Conservation (phyloP, 345 rosid species). For the Firmiana major region DNA sequence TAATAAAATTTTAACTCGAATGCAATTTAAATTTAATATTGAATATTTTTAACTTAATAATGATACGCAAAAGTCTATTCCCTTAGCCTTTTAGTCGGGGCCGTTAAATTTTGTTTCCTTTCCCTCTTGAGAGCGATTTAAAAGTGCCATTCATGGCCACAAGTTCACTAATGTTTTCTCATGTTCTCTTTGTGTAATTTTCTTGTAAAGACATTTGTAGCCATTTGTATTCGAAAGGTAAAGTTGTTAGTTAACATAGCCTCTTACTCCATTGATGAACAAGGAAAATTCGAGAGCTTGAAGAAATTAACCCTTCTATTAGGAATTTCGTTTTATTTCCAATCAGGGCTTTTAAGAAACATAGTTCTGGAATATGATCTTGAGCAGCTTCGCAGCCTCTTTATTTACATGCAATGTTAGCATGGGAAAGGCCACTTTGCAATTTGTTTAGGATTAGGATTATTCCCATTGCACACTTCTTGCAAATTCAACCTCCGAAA, state of each 20-base stretch:
- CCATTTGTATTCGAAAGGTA: not conserved
- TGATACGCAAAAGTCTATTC: no score
- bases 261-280: not conserved
- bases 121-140: no score
- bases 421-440: not conserved
- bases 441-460: not conserved
- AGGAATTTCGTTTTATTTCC: not conserved
- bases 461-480: slow-evolving; percentile 16
- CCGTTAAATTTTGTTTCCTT: no score
- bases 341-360: not conserved
- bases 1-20: no score
- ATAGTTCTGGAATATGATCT: not conserved
- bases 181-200: no score
- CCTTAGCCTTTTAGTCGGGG: no score
- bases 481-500: slow-evolving; percentile 3
- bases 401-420: not conserved
- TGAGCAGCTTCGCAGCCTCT: not conserved
- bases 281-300: not conserved
- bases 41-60: no score
- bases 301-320: not conserved
- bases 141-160: no score
- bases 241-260: not conserved
- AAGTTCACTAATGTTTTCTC: no score
- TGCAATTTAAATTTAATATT: no score
- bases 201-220: no score